These are phyloP conservation scores for Pascua guehoae DNA, from an alignment of 1,284 basidiomycete genomes.

Conservation along the genomic window DNA sequence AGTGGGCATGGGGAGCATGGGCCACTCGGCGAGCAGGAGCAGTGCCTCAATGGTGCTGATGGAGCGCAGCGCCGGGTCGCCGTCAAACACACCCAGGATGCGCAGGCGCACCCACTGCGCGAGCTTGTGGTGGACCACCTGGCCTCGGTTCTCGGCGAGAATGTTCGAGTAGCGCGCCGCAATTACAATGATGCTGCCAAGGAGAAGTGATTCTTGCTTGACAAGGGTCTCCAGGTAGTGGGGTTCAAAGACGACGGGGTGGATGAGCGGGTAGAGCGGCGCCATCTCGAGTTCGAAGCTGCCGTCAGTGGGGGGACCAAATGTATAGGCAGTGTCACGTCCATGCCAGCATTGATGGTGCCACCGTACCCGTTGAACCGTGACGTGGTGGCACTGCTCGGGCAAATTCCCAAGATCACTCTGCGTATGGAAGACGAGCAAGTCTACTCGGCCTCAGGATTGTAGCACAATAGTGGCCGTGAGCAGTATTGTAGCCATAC, in stretches of 20 bases:
- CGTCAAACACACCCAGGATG: conserved; percentile 10
- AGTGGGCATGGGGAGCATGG: conserved; percentile 10
- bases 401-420: too few relatives aligned
- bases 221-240: conserved; percentile 11
- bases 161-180: conserved; percentile 11
- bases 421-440: too few relatives aligned
- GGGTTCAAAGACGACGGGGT: conserved; percentile 6
- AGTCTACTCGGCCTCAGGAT: too few relatives aligned
- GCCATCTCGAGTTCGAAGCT: conserved; percentile 18
- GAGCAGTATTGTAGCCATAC: too few relatives aligned
- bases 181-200: conserved; percentile 12
- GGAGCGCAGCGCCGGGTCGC: conserved; percentile 7
- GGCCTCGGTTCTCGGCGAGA: conserved; percentile 4
- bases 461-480: too few relatives aligned
- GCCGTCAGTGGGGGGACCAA: not conserved
- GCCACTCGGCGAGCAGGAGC: conserved; percentile 15
- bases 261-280: conserved; percentile 15
- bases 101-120: conserved; percentile 11
- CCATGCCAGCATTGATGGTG: too few relatives aligned
- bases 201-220: conserved; percentile 7
- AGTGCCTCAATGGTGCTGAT: conserved; percentile 14
- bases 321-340: too few relatives aligned
- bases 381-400: too few relatives aligned
- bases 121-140: conserved; percentile 4
- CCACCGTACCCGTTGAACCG: too few relatives aligned